Base-by-base conservation (phyloP, 305 asterid genomes). In the Caryopteris hybrid region DNA sequence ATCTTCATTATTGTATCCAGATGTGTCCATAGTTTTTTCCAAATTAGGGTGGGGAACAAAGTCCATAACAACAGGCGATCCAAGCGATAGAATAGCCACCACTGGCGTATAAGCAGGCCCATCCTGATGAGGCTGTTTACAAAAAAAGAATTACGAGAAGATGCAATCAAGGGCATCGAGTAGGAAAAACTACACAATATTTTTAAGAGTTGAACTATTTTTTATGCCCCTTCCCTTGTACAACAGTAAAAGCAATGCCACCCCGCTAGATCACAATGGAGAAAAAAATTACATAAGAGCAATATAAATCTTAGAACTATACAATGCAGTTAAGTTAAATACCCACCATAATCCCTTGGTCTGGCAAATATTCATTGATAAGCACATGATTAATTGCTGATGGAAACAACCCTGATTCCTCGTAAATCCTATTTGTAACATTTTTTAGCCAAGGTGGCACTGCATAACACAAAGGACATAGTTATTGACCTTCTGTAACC, bases 51-150 rank as follows among this genome's bases (percentile, higher is more conserved):
- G 99, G 45, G 95, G 96, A 64, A 72, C 75, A 78, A 93, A 93
- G 81, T 93, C 90, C 96, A 93, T 86, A 63, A 90, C 90, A 65
- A 83, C 89, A 50, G 96, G 85, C 23, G 96, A 84, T 72, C 96
- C 95, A 42, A 93, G 92, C 60, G 99, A 93, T 43, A 93, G 79
- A 71, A 93, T 93, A 64, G 99, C 95, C 72, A 93, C 99, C 43
- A 91, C 92, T 1, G 99, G 97, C 66, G 61, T 77, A 80, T 93
- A 93, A 33, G 97, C 96, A 58, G 96, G 91, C 46, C 99, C 97
- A 66, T 93, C 99, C 78, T 93, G 97, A 80, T 90, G 99, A 4
- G 96, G 85, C 98, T 87, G 83, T 64, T 67, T 6, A 14, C 41
- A 48, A 65, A 66, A 58, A 51, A 29, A 27, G 54, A 73, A 60